phyloP scores from a whole-genome alignment of 805 yeast species.

The Yarrowia hollandica region DNA sequence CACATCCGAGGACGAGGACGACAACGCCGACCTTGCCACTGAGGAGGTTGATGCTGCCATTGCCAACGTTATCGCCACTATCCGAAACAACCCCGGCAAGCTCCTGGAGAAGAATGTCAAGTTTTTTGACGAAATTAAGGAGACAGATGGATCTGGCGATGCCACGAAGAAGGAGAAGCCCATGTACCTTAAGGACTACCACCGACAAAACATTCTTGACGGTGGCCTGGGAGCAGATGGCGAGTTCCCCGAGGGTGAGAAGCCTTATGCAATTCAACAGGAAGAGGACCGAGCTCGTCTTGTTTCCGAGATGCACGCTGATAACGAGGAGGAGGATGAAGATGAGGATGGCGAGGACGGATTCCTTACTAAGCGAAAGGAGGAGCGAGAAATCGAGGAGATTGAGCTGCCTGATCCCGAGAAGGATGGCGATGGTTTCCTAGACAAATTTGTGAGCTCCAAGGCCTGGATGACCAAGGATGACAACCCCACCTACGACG shows the following conservation, averaged over 20 bases:
- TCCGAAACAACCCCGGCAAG: conserved; percentile 62
- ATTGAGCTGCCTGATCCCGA: conserved; percentile 64
- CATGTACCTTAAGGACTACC: conserved; percentile 87
- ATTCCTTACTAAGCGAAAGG: conserved; percentile 64
- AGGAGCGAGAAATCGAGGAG: conserved; percentile 41
- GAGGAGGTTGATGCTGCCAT: conserved; percentile 83
- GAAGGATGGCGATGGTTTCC: conserved; percentile 63
- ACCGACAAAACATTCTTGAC: conserved; percentile 74
- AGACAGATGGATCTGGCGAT: conserved; percentile 38
- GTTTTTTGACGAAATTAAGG: conserved; percentile 71
- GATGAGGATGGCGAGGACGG: conserved; percentile 47
- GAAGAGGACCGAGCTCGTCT: conserved; percentile 71
- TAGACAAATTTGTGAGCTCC: conserved; percentile 66
- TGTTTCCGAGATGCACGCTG: conserved; percentile 69
- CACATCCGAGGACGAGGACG: conserved; percentile 62
- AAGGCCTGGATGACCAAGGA: conserved; percentile 89
- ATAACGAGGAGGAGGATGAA: conserved; percentile 49
- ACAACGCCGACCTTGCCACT: conserved; percentile 82
- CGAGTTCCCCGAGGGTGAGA: conserved; percentile 51
- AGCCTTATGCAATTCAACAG: conserved; percentile 74
- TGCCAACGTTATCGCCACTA: conserved; percentile 65
- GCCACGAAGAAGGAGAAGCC: conserved; percentile 63
- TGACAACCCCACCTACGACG: conserved; percentile 49
- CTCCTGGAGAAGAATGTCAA: conserved; percentile 66
- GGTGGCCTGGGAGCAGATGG: conserved; percentile 59